These are phyloP conservation scores for Aristolochia californica DNA, from an alignment of 164 flowering plant species.

Conservation along the genomic window DNA sequence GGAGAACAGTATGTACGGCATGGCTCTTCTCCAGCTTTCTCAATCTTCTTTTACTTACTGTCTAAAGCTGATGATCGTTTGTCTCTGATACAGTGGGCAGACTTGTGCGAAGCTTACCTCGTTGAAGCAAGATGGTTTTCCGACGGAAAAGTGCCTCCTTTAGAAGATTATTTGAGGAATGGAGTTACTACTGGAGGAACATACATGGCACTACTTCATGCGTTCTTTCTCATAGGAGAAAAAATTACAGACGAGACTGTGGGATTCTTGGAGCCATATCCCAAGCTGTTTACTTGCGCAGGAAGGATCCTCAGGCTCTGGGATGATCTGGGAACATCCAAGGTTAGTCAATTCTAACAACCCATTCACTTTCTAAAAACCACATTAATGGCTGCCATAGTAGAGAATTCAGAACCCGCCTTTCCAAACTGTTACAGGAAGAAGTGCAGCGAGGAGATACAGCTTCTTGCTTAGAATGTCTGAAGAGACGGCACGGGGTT, in stretches of 20 bases:
- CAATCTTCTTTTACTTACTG: no score
- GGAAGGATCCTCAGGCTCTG: constrained; percentile 25
- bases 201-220: constrained; percentile 11
- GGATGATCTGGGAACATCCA: constrained; percentile 31
- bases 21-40: not conserved
- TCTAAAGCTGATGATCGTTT: no score
- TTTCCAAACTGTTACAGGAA: not conserved
- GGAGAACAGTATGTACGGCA: not conserved
- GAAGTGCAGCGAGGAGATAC: constrained; percentile 11
- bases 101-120: constrained; percentile 28
- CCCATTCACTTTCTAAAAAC: not conserved
- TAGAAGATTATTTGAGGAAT: constrained; percentile 36
- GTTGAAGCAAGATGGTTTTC: constrained; percentile 38
- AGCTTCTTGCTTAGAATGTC: constrained; percentile 10
- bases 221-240: constrained; percentile 17
- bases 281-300: constrained; percentile 17
- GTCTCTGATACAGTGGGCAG: constrained; percentile 29
- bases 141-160: constrained; percentile 20
- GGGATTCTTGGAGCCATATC: constrained; percentile 7
- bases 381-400: no score
- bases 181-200: constrained; percentile 30
- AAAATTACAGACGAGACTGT: not conserved
- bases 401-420: no score
- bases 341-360: constrained; percentile 8
- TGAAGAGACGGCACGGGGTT: constrained; percentile 3